Evolutionary conservation across 768 basidiomycete species (phyloP).

Genomic region (Suillus subaureus): DNA sequence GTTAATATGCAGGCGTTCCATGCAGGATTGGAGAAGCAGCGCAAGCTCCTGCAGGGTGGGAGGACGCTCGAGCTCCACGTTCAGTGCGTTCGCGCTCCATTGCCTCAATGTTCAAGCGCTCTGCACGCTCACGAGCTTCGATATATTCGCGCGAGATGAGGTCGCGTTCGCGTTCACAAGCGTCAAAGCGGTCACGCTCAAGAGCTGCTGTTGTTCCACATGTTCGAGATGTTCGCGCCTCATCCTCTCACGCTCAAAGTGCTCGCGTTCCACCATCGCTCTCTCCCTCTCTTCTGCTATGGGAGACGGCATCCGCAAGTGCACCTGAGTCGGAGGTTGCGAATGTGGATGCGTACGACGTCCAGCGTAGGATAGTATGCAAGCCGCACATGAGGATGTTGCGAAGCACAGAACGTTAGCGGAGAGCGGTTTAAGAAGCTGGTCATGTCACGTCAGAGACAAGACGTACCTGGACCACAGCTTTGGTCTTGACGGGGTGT

Average conservation of each 20-base stretch:
- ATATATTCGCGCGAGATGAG: constrained; percentile 4
- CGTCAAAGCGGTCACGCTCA: constrained; percentile 31
- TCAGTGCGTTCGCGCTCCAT: constrained; percentile 3
- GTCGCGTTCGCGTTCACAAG: constrained; percentile 1
- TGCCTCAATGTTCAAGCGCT: constrained; percentile 8
- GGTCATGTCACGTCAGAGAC: constrained; percentile 3
- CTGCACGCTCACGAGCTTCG: constrained; percentile 14
- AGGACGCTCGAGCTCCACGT: constrained; percentile 26
- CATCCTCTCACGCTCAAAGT: constrained; percentile 27
- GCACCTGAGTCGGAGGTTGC: neutral
- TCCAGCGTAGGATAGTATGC: constrained; percentile 70
- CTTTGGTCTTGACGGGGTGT: constrained; percentile 89
- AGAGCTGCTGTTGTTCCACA: constrained; percentile 32
- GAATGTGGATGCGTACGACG: constrained; percentile 1
- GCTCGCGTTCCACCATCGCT: constrained; percentile 22
- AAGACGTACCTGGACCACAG: constrained; percentile 84
- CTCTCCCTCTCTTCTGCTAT: constrained; percentile 25
- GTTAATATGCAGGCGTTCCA: constrained; percentile 30
- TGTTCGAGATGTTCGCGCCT: constrained; percentile 33
- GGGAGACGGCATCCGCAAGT: neutral
- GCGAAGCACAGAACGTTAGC: constrained; percentile 81
- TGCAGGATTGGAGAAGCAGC: constrained; percentile 31
- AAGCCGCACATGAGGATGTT: constrained; percentile 95
- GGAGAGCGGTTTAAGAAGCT: neutral
- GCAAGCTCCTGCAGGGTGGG: constrained; percentile 35